Percentiles rank a stretch among this genome's conserved stretches.
phyloP scores from a whole-genome alignment of 306 rosid genomes.

The Nissolia schottii region DNA sequence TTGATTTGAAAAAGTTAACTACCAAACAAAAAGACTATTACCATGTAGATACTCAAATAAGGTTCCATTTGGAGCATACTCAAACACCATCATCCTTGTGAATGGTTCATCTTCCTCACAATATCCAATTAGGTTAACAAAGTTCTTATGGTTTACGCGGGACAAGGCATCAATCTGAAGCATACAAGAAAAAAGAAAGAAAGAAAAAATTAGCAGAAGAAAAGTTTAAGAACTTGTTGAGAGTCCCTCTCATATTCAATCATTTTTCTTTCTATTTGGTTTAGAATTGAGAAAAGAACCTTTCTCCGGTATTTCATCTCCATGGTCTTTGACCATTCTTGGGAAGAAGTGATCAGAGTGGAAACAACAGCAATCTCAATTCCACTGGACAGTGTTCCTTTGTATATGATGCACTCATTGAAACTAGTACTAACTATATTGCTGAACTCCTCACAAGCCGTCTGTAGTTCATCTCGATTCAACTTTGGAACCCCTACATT shows the following conservation, averaged over 20 bases:
- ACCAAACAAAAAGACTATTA: constrained; percentile 27
- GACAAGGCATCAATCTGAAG: constrained; percentile 74
- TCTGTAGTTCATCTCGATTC: constrained; percentile 71
- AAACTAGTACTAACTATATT: constrained; percentile 48
- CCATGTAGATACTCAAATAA: constrained; percentile 84
- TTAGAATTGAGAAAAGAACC: constrained; percentile 41
- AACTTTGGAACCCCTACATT: constrained; percentile 86
- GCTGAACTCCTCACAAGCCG: constrained; percentile 97
- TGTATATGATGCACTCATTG: constrained; percentile 52
- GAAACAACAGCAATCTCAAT: constrained; percentile 94
- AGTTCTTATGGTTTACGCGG: constrained; percentile 86
- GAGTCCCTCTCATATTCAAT: not conserved
- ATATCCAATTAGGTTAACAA: constrained; percentile 80
- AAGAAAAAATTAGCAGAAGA: not conserved
- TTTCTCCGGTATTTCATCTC: constrained; percentile 64
- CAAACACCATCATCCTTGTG: constrained; percentile 86
- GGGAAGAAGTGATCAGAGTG: constrained; percentile 38
- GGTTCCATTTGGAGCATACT: constrained; percentile 89
- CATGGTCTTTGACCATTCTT: constrained; percentile 71
- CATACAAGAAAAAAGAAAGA: constrained; percentile 19
- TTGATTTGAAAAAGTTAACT: not conserved
- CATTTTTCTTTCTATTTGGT: not conserved
- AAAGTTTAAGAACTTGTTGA: not conserved
- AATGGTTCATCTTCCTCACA: constrained; percentile 94
- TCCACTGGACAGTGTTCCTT: constrained; percentile 92